Evolutionary conservation across 2,329 filamentous ascomycete species (phyloP), one percentile per base, ranked within the genome.

Genomic region (Penicillium sclerotiorum): DNA sequence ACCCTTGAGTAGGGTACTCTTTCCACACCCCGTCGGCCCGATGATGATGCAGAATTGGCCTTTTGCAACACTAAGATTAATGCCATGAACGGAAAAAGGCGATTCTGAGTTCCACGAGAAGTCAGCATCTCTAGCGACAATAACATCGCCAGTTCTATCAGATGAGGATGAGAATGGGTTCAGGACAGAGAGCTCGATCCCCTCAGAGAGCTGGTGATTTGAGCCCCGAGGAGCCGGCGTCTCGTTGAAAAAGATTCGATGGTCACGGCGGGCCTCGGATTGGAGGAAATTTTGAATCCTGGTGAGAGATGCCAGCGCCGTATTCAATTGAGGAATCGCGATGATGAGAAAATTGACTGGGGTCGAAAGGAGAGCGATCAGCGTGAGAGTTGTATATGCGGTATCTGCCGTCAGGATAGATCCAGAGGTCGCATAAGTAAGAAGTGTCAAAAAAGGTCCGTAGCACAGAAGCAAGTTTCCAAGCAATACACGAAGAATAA

Each of bases 361-460:
- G 2, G 32, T 36, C 8, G 44, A 21, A 15, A 49, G 35, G 7
- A 54, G 40, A 1, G 54, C 36, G 15, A 57, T 44, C 5, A 57
- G 49, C 13, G 53, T 42, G 7, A 56, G 28, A 2, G 51, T 39
- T 22, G 56, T 56, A 22, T 57, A 57, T 20, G 56, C 54, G 2
- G 47, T 18, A 13, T 45, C 20, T 9, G 53, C 32, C 21, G 47
- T 47, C 21, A 58, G 8, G 13, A 13, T 9, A n/a, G 17, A 17
- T 13, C 27, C 21, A 5, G 17, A 25, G 18, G 20, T 18, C 17
- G 33, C 20, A 15, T 33, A 44, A 8, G 35, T 13, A 2, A 32
- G 23, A 21, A 44, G 18, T 21, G 44, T 39, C n/a, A 39, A 1
- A 5, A 38, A 38, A 0, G 44, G 18, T 7, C 22, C 35, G 25